Evolutionary conservation across 2,329 filamentous ascomycete genomes (phyloP), one percentile per base, ranked within the genome.

Genomic region (Epichloe bromicola): DNA sequence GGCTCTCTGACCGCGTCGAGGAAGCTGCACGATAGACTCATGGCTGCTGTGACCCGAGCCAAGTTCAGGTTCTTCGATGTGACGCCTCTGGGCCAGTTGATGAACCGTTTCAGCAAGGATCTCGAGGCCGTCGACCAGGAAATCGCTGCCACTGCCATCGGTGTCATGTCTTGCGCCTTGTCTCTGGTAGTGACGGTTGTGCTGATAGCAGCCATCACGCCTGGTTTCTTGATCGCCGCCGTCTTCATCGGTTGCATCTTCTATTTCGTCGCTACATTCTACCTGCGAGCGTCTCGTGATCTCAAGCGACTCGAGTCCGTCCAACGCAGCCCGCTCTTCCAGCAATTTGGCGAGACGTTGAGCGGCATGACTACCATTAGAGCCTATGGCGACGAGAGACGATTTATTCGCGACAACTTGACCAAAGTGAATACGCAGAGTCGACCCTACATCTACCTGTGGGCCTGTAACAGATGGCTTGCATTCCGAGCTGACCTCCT

Each of bases 91-190:
- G 93, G 93, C 12, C 91, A 96, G 67, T 76, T 98, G 61, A 97
- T 97, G 84, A 98, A 98, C 68, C 82, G 93, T 19, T 98, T 98
- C 70, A 97, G 91, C 65, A 97, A 97, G 68, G 93, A 98, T 65
- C 79, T 98, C 14, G 90, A 98, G 65, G 83, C 89, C 11, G 78
- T 98, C 19, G 93, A 98, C 59, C 93, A 98, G 65, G 93, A 98
- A 66, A 87, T 98, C 52, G 90, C 93, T 0, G 88, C 90, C 2
- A 83, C 94, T 40, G 91, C 93, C 20, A 90, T 97, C 58, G 79
- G 80, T 50, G 78, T 84, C 49, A 79, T 84, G 67, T 75, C 73
- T n/a, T 84, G 78, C 59, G 76, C 72, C 1, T 69, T 84, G 53
- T 78, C 74, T 34, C 77, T 97, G 43, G 63, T 93, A 38, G 90